A percentile compares a stretch with the other conserved stretches of the same genome.
These are phyloP conservation scores for Emmonsiellopsis sp. DNA, from an alignment of 2,329 filamentous ascomycete species.

Conservation along the genomic window DNA sequence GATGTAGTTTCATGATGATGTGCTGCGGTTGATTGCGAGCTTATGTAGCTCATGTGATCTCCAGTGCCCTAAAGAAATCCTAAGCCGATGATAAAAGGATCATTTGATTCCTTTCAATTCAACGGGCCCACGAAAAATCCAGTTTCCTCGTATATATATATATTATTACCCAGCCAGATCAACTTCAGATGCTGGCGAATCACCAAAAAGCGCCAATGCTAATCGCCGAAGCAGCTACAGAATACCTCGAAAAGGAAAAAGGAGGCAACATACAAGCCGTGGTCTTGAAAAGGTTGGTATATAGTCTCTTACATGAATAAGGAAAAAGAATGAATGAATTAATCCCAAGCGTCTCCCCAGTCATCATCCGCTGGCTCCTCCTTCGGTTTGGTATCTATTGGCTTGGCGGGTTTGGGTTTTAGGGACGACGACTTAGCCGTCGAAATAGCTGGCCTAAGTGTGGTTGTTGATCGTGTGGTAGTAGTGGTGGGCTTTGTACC, in stretches of 20 bases:
- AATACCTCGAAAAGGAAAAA: background rate
- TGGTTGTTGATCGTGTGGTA: slow-evolving; percentile 29
- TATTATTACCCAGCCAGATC: too few relatives aligned
- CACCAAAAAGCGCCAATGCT: background rate
- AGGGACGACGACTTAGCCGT: slow-evolving; percentile 28
- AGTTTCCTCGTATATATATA: too few relatives aligned
- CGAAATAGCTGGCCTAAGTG: slow-evolving; percentile 17
- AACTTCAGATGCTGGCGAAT: background rate
- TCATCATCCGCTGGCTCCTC: slow-evolving; percentile 32
- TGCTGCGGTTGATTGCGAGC: too few relatives aligned
- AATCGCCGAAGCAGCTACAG: background rate
- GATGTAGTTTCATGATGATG: too few relatives aligned
- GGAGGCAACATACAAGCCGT: background rate
- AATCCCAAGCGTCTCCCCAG: slow-evolving; percentile 44
- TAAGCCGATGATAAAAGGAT: too few relatives aligned
- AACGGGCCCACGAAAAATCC: too few relatives aligned
- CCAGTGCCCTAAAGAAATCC: too few relatives aligned
- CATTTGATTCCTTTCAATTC: too few relatives aligned
- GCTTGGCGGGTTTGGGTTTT: slow-evolving; percentile 51
- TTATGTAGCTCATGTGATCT: too few relatives aligned
- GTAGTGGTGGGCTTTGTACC: slow-evolving; percentile 21
- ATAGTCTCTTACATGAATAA: background rate
- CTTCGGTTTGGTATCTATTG: slow-evolving; percentile 58
- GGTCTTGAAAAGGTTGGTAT: background rate
- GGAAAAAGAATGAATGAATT: slow-evolving; percentile 6